phyloP scores from a whole-genome alignment of 1,284 basidiomycete species.

The Heterobasidion occidentale region DNA sequence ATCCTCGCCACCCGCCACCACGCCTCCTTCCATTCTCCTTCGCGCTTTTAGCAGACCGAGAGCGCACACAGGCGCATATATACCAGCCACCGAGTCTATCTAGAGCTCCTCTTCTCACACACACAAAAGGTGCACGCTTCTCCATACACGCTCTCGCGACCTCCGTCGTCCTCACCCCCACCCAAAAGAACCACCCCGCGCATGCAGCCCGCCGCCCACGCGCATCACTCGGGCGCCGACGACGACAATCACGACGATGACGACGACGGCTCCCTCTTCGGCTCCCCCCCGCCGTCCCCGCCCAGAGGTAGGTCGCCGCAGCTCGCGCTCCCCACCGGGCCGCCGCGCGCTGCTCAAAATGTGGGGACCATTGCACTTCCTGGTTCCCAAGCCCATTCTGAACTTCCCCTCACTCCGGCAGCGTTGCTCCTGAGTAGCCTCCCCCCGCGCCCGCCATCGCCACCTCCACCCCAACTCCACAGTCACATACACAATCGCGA shows the following conservation, averaged over 20 bases:
- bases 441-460: not conserved
- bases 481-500: too few species aligned
- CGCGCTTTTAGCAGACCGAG: too few species aligned
- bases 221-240: constrained; percentile 2
- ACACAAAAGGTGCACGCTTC: too few species aligned
- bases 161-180: not conserved
- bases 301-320: constrained; percentile 65
- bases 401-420: constrained; percentile 71
- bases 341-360: constrained; percentile 52
- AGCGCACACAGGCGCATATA: too few species aligned
- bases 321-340: constrained; percentile 49
- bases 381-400: constrained; percentile 82
- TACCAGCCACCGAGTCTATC: too few species aligned
- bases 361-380: constrained; percentile 94
- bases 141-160: too few species aligned
- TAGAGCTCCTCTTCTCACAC: too few species aligned
- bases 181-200: constrained; percentile 1
- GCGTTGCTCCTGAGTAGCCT: constrained; percentile 45
- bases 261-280: constrained; percentile 67
- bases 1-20: too few species aligned
- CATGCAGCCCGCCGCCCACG: constrained; percentile 9
- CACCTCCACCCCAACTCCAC: constrained; percentile 1
- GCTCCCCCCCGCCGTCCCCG: constrained; percentile 69
- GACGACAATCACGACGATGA: constrained; percentile 10
- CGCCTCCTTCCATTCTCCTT: too few species aligned